Evolutionary conservation across 768 basidiomycete species (phyloP), one percentile per base, ranked within the genome.

Genomic region (Cubamyces lactineus): DNA sequence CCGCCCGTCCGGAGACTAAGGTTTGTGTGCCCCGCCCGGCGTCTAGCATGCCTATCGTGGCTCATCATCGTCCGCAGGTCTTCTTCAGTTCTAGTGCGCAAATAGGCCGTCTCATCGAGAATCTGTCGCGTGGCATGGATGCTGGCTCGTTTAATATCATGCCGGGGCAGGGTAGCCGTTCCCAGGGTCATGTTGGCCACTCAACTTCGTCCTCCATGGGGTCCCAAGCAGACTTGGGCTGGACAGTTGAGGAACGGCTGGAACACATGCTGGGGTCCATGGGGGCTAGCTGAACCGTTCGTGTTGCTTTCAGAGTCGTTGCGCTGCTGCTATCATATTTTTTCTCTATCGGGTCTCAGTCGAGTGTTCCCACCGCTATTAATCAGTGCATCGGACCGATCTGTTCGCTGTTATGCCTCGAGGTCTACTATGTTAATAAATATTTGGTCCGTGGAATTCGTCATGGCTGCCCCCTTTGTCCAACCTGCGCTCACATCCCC

Each of bases 91-190:
- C 90, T 17, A 80, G 88, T 23, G 83, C 86, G 43, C 87, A 92
- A 63, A 93, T 94, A 71, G 90, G 89, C 45, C 89, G 86, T 66
- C 80, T 94, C 61, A 92, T 94, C 59, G 92, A 94, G 71, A 85
- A 77, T 68, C 84, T 94, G 71, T 92, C 92, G 49, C 87, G 87
- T 71, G 88, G 86, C 34, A 85, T 86, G 78, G 92, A 94, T 65
- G 80, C 90, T 43, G 92, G 91, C 48, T 88, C 91, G 40, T 92
- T 93, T 79, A 93, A 93, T 70, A 85, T 93, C 70, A 70, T 80
- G 40, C 82, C 86, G 13, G 74, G 78, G 66, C 67, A 66, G 58
- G 60, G 74, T 77, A 78, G n/a, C 52, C 58, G 52, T 21, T 19
- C 55, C 43, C 39, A 62, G 50, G 34, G 28, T 38, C 45, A 19